Evolutionary conservation across 192 early-diverging fungal genomes (phyloP).

Genomic region (Coemansia aciculifera): DNA sequence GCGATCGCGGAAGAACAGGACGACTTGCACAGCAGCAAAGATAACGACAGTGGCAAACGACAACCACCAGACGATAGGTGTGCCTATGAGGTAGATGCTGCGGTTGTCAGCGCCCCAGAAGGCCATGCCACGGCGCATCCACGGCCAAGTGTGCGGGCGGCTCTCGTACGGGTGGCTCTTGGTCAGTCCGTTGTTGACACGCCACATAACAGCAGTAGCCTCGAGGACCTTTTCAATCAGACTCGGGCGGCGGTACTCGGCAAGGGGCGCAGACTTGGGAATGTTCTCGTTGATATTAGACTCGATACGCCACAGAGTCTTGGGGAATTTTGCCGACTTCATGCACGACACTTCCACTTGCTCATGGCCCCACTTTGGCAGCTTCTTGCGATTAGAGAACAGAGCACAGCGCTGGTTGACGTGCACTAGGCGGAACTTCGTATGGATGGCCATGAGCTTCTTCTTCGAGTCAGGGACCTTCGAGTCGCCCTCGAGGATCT

Average conservation of each 20-base stretch:
- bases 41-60: conserved; percentile 59
- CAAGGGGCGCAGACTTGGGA: conserved; percentile 58
- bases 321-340: conserved; percentile 66
- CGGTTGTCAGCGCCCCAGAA: conserved; percentile 74
- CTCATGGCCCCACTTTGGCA: conserved; percentile 94
- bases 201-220: conserved; percentile 86
- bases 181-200: conserved; percentile 81
- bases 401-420: conserved; percentile 71
- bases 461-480: conserved; percentile 46
- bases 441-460: conserved; percentile 61
- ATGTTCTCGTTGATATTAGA: conserved; percentile 61
- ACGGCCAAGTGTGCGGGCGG: conserved; percentile 82
- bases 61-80: conserved; percentile 83
- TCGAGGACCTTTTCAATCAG: conserved; percentile 90
- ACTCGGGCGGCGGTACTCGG: conserved; percentile 63
- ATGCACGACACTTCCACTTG: conserved; percentile 95
- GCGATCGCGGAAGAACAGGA: conserved; percentile 60
- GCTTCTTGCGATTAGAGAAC: conserved; percentile 71
- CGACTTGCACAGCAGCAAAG: conserved; percentile 60
- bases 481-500: conserved; percentile 62
- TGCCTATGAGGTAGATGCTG: conserved; percentile 90
- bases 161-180: conserved; percentile 94
- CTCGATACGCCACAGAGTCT: conserved; percentile 81
- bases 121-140: conserved; percentile 81
- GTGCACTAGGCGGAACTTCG: conserved; percentile 76